Base-by-base conservation (phyloP, 192 early-diverging fungal species). In the Phycomyces nitens region DNA sequence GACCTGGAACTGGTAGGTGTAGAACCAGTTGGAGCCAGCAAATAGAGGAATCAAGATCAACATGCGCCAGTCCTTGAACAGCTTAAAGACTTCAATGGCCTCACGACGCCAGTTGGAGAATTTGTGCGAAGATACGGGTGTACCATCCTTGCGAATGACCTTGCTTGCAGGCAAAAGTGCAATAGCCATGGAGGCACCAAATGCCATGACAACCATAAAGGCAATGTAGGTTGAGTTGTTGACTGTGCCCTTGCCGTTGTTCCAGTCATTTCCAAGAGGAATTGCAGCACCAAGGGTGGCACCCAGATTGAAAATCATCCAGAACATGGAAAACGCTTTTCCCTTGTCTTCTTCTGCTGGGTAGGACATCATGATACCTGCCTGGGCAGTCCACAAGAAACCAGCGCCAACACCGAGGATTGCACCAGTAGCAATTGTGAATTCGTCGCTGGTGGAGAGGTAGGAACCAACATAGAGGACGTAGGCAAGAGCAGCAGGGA, bases 301-400 rank as follows among this genome's bases (percentile, higher is more conserved):
- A 57, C 93, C 93, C 68, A 87, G 73, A 66, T 79, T 80, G 80
- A 93, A 95, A 50, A 94, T 90, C 59, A 85, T 78, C 93, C 93
- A 95, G 82, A 95, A 95, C 22, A 88, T 76, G 15, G 88, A 88
- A 51, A 95, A 91, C 69, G 81, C 93, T 53, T 79, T 85, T 27
- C 89, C 92, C 76, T 93, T 93, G 53, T 89, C 81, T n/a, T 85
- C 68, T 69, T 94, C 92, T 7, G 77, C 77, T 11, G 93, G 91
- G 73, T 95, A 93, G 60, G 93, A 87, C 69, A 90, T 80, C 86
- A 92, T 89, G 67, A 94, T 90, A 74, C 88, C 83, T 40, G 66
- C 66, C 60, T 69, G 66, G 27, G 66, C 65, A 23, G 68, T 66
- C 82, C 85, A 86, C 51, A 91, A 71, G 66, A 94, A 84, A 59